phyloP scores from a whole-genome alignment of 768 basidiomycete genomes.

The Boletus pseudo-olivaceus region DNA sequence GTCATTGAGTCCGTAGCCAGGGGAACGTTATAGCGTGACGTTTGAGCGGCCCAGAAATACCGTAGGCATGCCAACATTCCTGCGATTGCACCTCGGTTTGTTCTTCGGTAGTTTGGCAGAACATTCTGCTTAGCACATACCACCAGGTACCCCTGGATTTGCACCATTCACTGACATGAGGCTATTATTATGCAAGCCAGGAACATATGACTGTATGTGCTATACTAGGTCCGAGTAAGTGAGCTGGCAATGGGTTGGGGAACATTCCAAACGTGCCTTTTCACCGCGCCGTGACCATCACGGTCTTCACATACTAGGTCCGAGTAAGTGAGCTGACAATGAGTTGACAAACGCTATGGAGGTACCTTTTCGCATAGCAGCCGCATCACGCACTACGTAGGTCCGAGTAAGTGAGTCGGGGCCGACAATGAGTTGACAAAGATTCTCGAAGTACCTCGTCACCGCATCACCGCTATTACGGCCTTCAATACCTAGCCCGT shows the following conservation, averaged over 20 bases:
- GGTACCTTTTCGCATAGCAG: no score
- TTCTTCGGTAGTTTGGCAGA: not conserved
- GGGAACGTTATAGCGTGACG: no score
- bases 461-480: not conserved
- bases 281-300: not conserved
- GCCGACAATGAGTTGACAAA: not conserved
- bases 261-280: not conserved
- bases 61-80: not conserved
- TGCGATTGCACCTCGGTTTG: not conserved
- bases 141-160: not conserved
- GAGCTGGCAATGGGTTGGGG: not conserved
- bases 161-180: not conserved
- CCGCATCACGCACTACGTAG: not conserved
- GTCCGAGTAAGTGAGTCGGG: not conserved
- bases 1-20: not conserved
- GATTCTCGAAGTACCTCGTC: not conserved
- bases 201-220: not conserved
- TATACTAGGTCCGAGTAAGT: not conserved
- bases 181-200: not conserved
- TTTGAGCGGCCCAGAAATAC: not conserved
- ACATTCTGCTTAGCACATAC: not conserved
- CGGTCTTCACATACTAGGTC: not conserved
- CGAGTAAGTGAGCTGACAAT: not conserved
- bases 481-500: not conserved
- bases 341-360: not conserved